Base-by-base conservation (phyloP, 805 yeast species). In the Wickerhamomyces kurtzmanii region DNA sequence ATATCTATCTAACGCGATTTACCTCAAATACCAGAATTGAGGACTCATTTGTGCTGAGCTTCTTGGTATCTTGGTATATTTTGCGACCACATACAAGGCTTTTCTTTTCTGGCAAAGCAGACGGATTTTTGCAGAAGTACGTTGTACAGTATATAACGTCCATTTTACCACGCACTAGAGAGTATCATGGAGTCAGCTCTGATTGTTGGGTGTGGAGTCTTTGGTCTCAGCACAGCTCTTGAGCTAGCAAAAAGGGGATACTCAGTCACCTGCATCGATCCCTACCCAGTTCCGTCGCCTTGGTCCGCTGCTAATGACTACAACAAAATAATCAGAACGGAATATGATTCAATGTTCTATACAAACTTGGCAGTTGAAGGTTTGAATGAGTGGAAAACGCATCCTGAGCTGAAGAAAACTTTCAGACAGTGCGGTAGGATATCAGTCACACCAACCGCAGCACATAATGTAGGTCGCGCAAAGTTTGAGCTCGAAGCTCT, bases 301-400 rank as follows among this genome's bases (percentile, higher is more conserved):
- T 47, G 47, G 42, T 55, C 66, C 5, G 66, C 69, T 19, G 57
- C 66, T 12, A 51, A 48, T 33, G 71, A 65, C 33, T 53, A 47
- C 29, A 63, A 64, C 37, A 61, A 64, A 32, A 62, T 65, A 20
- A 51, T 64, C 8, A 44, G 68, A 29, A 47, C 61, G 3, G 69
- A 62, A 34, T 63, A 64, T 35, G 39, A 53, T 4, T 63, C 60
- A 27, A 24, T 43, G 23, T 33, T 44, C 6, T 62, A 63, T 30
- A 44, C 65, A 7, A 42, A 43, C 17, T 37, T 65, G 43, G 50
- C 61, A 5, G 48, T 60, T 5, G 69, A 65, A 37, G 67, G 69
- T 2, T 43, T 58, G 20, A 33, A 45, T 8, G 31, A 43, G 26
- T 60, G 67, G 62, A 45, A 41, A 17, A 31, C 36, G 1, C 50